Evolutionary conservation across 1,284 basidiomycete species (phyloP), one percentile per base, ranked within the genome.

Genomic region (Austropuccinia psidii): DNA sequence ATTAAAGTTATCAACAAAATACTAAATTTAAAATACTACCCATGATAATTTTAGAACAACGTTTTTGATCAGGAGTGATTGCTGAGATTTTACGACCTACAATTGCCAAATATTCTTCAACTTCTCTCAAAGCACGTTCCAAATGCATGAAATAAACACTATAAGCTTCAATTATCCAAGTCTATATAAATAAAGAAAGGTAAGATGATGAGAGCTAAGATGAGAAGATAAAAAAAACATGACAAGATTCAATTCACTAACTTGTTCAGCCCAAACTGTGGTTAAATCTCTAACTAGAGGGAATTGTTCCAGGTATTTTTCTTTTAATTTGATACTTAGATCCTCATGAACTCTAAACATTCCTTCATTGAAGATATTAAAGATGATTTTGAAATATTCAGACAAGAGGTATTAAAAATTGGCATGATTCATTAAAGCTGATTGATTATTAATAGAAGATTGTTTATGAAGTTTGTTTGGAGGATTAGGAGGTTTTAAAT

Each of bases 241-340:
- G n/a, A n/a, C n/a, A n/a, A 49, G 29, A 54, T 19, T 33, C 61
- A 73, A 64, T 7, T 50, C 1, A 50, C 17, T 72, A 27, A 94
- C 93, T 82, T 93, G 93, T 15, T 89, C 87, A 41, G 92, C 90
- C 81, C 96, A 97, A 15, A 96, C 90, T 78, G 95, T 92, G 43
- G 93, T 93, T 43, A 97, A 84, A 43, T 89, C 90, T 67, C 93
- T 85, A 43, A 96, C 93, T 27, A 96, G 85, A 3, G 93, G 93
- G 78, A 89, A 95, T 79, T 95, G 91, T 78, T 94, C 91, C 75
- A 93, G 91, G 76, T 94, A 95, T 54, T 92, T 84, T 82, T 90
- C 92, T 78, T 86, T 86, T 76, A 97, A 82, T 27, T 89, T 89
- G 58, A 90, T 88, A 67, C 87, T 89, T 31, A 96, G 85, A 77